A percentile compares a stretch with the other conserved stretches of the same genome.
phyloP scores from a whole-genome alignment of 371 early-diverging fungal species.

The Zopfochytrium polystomum region DNA sequence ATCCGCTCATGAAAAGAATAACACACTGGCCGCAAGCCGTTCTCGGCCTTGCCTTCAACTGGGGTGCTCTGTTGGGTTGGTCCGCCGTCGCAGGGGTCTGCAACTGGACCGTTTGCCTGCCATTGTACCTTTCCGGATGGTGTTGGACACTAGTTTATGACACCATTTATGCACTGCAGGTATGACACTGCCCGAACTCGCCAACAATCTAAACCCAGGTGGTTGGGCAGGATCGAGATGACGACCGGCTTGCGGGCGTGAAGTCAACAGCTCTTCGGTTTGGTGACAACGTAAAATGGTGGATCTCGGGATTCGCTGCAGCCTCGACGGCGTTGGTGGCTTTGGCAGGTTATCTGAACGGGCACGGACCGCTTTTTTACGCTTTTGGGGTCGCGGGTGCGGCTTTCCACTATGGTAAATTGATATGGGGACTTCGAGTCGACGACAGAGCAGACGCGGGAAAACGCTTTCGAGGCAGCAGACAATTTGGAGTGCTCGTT shows the following conservation, averaged over 20 bases:
- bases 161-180: constrained; percentile 93
- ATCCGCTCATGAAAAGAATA: constrained; percentile 94
- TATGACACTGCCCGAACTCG: constrained; percentile 3
- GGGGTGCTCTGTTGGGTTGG: constrained; percentile 93
- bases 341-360: constrained; percentile 76
- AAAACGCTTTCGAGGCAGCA: constrained; percentile 71
- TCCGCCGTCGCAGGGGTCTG: constrained; percentile 79
- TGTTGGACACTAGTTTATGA: constrained; percentile 96
- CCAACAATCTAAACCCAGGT: background rate
- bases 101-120: constrained; percentile 67
- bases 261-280: constrained; percentile 90
- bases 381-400: constrained; percentile 70
- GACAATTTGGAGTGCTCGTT: constrained; percentile 73
- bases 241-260: constrained; percentile 82
- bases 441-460: constrained; percentile 54
- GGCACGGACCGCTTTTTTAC: constrained; percentile 71
- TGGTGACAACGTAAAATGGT: constrained; percentile 68
- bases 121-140: constrained; percentile 82
- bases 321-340: constrained; percentile 65
- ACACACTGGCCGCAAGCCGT: constrained; percentile 94
- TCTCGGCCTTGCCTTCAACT: constrained; percentile 83
- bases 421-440: constrained; percentile 64
- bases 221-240: constrained; percentile 70
- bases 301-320: constrained; percentile 71
- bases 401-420: constrained; percentile 76